Evolutionary conservation across 2,329 filamentous ascomycete genomes (phyloP).

Genomic region (Aureobasidium sp.): DNA sequence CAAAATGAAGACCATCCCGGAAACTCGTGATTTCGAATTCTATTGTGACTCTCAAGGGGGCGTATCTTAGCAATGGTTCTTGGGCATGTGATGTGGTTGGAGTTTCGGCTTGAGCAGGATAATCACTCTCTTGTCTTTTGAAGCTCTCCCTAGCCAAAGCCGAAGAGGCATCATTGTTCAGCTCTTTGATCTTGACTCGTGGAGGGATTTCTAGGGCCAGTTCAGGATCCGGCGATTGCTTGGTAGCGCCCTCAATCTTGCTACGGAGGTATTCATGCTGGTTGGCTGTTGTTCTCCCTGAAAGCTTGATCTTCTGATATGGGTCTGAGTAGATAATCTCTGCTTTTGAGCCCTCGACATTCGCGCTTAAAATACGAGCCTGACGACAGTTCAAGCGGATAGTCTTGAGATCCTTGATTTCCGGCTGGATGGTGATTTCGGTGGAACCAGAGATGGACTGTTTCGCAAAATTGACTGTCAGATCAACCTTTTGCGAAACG

Average conservation of each 20-base stretch:
- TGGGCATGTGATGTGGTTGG: conserved; percentile 24
- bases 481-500: conserved; percentile 76
- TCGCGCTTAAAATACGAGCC: conserved; percentile 49
- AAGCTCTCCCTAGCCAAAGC: conserved; percentile 34
- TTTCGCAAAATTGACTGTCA: conserved; percentile 80
- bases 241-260: conserved; percentile 55
- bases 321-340: conserved; percentile 52
- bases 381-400: conserved; percentile 58
- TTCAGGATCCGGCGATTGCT: conserved; percentile 48
- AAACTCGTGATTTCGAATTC: conserved; percentile 71
- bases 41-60: conserved; percentile 59
- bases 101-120: conserved; percentile 24
- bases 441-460: conserved; percentile 70
- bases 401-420: conserved; percentile 46
- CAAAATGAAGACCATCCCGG: conserved; percentile 85
- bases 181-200: conserved; percentile 54
- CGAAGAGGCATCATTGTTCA: conserved; percentile 43
- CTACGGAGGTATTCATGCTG: conserved; percentile 73
- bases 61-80: conserved; percentile 40
- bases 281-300: conserved; percentile 54
- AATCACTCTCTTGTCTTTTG: conserved; percentile 28
- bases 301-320: conserved; percentile 58
- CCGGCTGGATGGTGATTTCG: conserved; percentile 70
- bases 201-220: conserved; percentile 54
- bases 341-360: conserved; percentile 34